phyloP scores from a whole-genome alignment of 2,329 filamentous ascomycete species.

The Alternaria viburni region DNA sequence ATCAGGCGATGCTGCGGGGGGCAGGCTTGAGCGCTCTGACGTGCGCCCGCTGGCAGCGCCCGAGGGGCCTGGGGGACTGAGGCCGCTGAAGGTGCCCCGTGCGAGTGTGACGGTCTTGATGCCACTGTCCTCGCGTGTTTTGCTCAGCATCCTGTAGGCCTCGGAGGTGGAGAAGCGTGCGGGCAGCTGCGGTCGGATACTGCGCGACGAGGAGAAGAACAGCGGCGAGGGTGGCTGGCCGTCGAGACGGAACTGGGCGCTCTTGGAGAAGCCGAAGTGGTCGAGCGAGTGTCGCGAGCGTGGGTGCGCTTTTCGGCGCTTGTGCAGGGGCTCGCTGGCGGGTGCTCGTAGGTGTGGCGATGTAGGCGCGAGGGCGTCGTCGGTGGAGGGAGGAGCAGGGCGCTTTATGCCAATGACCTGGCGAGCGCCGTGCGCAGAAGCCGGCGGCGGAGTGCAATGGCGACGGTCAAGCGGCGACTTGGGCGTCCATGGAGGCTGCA shows the following conservation, averaged over 20 bases:
- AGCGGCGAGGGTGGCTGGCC: slow-evolving; percentile 56
- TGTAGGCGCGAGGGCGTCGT: neutral
- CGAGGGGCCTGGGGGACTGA: slow-evolving; percentile 48
- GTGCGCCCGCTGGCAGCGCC: slow-evolving; percentile 61
- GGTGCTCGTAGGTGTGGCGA: slow-evolving; percentile 5
- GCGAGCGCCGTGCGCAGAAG: slow-evolving; percentile 15
- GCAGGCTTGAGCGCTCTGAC: slow-evolving; percentile 61
- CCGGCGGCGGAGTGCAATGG: slow-evolving; percentile 15
- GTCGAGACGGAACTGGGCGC: slow-evolving; percentile 22
- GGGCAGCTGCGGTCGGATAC: slow-evolving; percentile 53
- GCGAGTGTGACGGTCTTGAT: slow-evolving; percentile 61
- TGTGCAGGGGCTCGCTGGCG: slow-evolving; percentile 44
- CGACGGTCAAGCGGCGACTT: slow-evolving; percentile 18
- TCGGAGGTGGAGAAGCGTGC: slow-evolving; percentile 64
- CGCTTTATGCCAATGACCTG: slow-evolving; percentile 32
- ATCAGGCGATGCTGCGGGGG: slow-evolving; percentile 60
- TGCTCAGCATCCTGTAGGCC: slow-evolving; percentile 62
- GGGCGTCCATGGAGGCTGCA: slow-evolving; percentile 25
- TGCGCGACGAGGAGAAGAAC: slow-evolving; percentile 58
- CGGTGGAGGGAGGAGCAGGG: slow-evolving; percentile 6
- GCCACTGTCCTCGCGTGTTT: slow-evolving; percentile 57
- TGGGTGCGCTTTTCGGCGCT: slow-evolving; percentile 37
- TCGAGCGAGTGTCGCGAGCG: slow-evolving; percentile 46
- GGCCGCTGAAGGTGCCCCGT: slow-evolving; percentile 52
- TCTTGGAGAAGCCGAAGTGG: slow-evolving; percentile 40